Evolutionary conservation across 1,284 basidiomycete genomes (phyloP).

Genomic region (Phellinidium pouzarii): DNA sequence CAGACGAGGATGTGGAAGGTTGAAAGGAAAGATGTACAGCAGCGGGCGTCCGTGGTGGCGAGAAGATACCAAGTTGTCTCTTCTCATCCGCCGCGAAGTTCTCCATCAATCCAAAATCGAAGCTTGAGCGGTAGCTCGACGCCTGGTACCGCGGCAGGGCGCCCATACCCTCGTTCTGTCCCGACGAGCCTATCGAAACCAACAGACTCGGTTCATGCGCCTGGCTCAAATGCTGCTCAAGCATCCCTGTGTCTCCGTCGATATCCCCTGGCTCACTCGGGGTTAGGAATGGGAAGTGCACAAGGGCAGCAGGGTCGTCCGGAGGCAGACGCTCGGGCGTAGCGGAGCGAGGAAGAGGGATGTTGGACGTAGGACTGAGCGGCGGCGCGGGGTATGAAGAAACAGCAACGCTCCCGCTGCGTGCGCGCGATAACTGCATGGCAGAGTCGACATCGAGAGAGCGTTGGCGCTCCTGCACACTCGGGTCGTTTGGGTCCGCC

Average conservation of each 20-base stretch:
- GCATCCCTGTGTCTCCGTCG: not conserved
- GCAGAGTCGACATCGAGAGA: conserved; percentile 84
- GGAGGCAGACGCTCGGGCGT: not conserved
- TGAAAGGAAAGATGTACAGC: not conserved
- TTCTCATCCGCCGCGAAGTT: conserved; percentile 74
- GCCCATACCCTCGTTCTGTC: conserved; percentile 30
- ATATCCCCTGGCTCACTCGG: not conserved
- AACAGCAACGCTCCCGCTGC: conserved; percentile 51
- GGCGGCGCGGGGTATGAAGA: not conserved
- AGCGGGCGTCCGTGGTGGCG: conserved; percentile 28
- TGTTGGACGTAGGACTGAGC: not conserved
- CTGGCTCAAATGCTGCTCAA: conserved; percentile 17
- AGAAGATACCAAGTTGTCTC: conserved; percentile 42
- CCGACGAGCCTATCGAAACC: conserved; percentile 11
- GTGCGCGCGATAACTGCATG: conserved; percentile 69
- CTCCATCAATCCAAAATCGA: conserved; percentile 79
- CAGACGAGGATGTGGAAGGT: not conserved
- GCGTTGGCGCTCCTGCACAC: conserved; percentile 70
- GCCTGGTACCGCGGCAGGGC: conserved; percentile 58
- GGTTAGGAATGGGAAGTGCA: conserved; percentile 9
- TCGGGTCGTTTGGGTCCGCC: conserved; percentile 61
- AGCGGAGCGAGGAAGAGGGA: not conserved
- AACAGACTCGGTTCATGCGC: conserved; percentile 19
- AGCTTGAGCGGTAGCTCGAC: conserved; percentile 39
- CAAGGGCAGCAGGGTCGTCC: not conserved